phyloP scores from a whole-genome alignment of 1,284 basidiomycete species.

The Cryptococcus hybrid region DNA sequence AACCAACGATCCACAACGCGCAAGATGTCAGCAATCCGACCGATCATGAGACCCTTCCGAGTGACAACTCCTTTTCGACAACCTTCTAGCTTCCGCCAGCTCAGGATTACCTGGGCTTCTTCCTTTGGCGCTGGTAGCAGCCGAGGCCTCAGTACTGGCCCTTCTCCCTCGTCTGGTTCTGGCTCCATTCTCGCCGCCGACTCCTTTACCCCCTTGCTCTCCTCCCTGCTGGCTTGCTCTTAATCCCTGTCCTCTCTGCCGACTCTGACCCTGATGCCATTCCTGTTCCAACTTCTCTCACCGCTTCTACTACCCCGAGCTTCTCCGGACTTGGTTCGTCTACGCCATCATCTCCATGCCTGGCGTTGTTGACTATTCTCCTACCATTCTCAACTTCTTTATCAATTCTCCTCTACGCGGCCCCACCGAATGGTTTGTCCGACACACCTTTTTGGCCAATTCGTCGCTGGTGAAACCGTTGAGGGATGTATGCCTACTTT shows the following conservation, averaged over 20 bases:
- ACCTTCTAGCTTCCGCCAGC: neutral
- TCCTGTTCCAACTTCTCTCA: slow-evolving; percentile 13
- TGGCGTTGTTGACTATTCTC: slow-evolving; percentile 71
- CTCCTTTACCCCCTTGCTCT: neutral
- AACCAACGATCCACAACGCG: too few species aligned
- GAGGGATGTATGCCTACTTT: slow-evolving; percentile 67
- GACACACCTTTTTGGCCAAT: slow-evolving; percentile 80
- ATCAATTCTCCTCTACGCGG: slow-evolving; percentile 57
- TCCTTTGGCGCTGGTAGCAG: neutral
- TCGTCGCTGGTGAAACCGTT: slow-evolving; percentile 83
- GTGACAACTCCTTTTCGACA: neutral
- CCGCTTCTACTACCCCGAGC: slow-evolving; percentile 23
- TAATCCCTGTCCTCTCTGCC: neutral
- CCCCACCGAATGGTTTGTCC: slow-evolving; percentile 68
- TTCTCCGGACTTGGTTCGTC: slow-evolving; percentile 71
- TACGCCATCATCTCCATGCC: slow-evolving; percentile 78
- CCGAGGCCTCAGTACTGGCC: neutral
- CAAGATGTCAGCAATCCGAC: neutral
- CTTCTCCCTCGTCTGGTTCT: neutral
- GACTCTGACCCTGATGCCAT: neutral
- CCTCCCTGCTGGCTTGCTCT: neutral
- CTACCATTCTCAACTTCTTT: slow-evolving; percentile 63
- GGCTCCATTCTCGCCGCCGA: neutral
- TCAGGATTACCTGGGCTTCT: neutral
- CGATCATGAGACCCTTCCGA: neutral